Evolutionary conservation across 331 rosid species (phyloP), one percentile per base, ranked within the genome.

Genomic region (Arachis monticola): DNA sequence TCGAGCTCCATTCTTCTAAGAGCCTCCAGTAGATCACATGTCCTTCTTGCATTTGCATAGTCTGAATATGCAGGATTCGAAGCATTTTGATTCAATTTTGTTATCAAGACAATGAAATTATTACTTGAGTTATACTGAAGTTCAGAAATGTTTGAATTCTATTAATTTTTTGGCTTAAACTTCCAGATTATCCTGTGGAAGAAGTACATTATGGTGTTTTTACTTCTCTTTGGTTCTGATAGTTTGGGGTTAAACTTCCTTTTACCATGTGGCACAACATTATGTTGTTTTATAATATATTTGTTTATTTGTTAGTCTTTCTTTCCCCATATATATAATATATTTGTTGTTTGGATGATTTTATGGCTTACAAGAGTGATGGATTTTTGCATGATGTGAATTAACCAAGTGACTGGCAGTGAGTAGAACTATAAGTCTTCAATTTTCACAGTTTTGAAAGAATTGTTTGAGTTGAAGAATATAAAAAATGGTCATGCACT

Each of bases 1-100:
- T 6, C 82, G 88, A 62, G 86, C 93, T 84, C 93, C 88, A 27
- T 67, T 88, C 68, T 83, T 85, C 79, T 85, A 47, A 79, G 76
- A 61, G 47, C 40, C 72, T 60, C 38, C 31, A 67, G 58, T 56
- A 11, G 53, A 2, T 51, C 17, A 13, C 32, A 27, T 67, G 22
- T 60, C n/a, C 32, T 44, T 22, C 27, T 22, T 22, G 27, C 27
- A 22, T 22, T 42, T 55, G 13, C 6, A 45, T 46, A 8, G 13
- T 61, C n/a, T 53, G 47, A 14, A 62, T 74, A 46, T 52, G 62
- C 31, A 42, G 51, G 27, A 72, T 13, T 9, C 27, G 45, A 38
- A 77, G 45, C 71, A 65, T 51, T 9, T 40, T 70, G 14, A 41
- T 65, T 13, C 8, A 45, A 46, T 64, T 55, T 6, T 60, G 17